phyloP scores from a whole-genome alignment of 257 asterid genomes.

The Solanum chilense region DNA sequence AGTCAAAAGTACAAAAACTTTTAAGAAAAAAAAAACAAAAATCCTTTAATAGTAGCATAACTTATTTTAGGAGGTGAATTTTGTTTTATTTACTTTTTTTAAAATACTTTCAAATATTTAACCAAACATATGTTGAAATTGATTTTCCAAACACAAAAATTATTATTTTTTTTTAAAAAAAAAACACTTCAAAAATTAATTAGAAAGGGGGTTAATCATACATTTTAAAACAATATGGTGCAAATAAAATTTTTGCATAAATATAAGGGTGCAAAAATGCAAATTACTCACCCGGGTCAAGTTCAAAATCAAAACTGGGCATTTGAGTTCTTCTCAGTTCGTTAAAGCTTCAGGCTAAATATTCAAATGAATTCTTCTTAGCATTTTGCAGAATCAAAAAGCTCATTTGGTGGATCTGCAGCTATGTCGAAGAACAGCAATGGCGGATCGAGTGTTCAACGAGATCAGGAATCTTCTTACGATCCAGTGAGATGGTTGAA shows the following conservation, averaged over 20 bases:
- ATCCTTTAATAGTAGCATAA: not conserved
- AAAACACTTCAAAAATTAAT: not conserved
- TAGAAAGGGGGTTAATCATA: not conserved
- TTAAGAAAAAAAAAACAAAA: no score
- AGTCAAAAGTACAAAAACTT: no score
- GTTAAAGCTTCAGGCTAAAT: not conserved
- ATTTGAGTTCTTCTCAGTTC: not conserved
- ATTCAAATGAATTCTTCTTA: not conserved
- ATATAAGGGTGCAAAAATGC: not conserved
- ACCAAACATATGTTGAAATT: not conserved
- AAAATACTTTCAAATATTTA: not conserved
- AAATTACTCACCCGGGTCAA: not conserved
- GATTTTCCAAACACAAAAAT: not conserved
- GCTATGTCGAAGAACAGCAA: conserved; percentile 22
- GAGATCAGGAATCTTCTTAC: not conserved
- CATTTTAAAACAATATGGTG: not conserved
- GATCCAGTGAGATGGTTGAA: conserved; percentile 32
- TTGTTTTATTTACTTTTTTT: no score
- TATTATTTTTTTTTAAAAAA: not conserved
- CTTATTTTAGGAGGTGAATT: not conserved
- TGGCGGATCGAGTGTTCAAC: conserved; percentile 5
- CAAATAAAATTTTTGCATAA: not conserved
- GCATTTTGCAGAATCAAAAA: not conserved
- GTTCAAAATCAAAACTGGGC: not conserved
- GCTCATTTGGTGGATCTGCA: not conserved